Base-by-base conservation (phyloP, 768 basidiomycete species). In the Galerina marginata region DNA sequence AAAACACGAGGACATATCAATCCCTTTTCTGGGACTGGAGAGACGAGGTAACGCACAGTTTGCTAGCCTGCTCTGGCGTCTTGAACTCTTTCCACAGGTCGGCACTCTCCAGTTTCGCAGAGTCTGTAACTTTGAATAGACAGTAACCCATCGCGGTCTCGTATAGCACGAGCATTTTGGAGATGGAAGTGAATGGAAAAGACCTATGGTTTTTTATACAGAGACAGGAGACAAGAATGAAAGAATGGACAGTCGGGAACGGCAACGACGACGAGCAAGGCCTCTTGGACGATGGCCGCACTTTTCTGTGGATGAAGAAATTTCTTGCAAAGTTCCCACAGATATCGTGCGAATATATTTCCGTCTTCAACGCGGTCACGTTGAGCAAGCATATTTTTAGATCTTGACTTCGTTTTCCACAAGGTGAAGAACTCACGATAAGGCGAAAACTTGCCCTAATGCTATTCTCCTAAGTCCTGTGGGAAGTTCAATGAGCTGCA, bases 81-180 rank as follows among this genome's bases (percentile, higher is more conserved):
- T 95, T 88, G 69, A 99, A 98, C 75, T 96, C 92, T 78, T 91
- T 88, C 86, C 90, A 92, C 50, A 98, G 76, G 76, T 97, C 89
- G 57, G 90, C 89, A 65, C 86, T 90, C 71, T 89, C 86, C 54
- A 96, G 79, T 80, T 96, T 97, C 56, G 91, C 91, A 42, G 92
- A 81, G 78, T 95, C 90, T 54, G 90, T 89, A 65, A 96, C 84
- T 77, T 97, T 97, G 89, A 99, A 98, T 55, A 99, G 90, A 81
- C 93, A 95, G 83, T 95, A 98, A 77, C 96, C 95, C 77, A 96
- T 86, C 42, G 95, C 86, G 1, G 95, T 95, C 81, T 99, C 97
- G 80, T 95, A 95, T 65, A 99, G 83, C 46, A 99, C 96, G 76
- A 98, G 86, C 95, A 99, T 99, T 76, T 76, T 77, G 65, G 46